phyloP scores from a whole-genome alignment of 1,284 basidiomycete species.

The Cryptococcus sp. region DNA sequence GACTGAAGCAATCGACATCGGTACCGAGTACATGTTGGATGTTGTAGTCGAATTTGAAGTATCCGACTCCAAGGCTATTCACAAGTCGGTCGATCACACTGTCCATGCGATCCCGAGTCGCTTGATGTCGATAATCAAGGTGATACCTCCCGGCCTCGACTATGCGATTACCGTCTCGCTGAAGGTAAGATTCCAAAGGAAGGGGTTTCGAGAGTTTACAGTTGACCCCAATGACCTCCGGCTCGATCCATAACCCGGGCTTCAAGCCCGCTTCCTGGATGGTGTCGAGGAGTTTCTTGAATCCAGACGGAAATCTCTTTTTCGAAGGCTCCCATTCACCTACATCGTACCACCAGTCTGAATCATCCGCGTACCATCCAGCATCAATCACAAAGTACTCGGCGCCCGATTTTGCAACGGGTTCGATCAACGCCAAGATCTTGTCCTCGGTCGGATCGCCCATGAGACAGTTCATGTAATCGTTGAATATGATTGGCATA shows the following conservation, averaged over 20 bases:
- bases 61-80: background rate
- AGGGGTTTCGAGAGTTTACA: background rate
- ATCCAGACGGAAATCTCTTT: slow-evolving; percentile 2
- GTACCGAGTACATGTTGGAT: slow-evolving; percentile 5
- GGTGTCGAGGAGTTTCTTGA: slow-evolving; percentile 1
- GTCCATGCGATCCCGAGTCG: slow-evolving; percentile 1
- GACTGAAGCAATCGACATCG: slow-evolving; percentile 1
- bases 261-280: slow-evolving; percentile 1
- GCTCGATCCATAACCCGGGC: slow-evolving; percentile 4
- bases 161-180: slow-evolving; percentile 1
- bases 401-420: background rate
- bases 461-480: slow-evolving; percentile 8
- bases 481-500: slow-evolving; percentile 7
- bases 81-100: slow-evolving; percentile 1
- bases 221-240: slow-evolving; percentile 5
- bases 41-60: slow-evolving; percentile 9
- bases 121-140: slow-evolving; percentile 5
- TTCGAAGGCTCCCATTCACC: slow-evolving; percentile 5
- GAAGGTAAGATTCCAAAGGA: slow-evolving; percentile 1
- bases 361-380: slow-evolving; percentile 7
- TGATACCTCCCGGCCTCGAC: slow-evolving; percentile 5
- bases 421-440: slow-evolving; percentile 2
- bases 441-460: slow-evolving; percentile 7
- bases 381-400: slow-evolving; percentile 10
- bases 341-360: slow-evolving; percentile 6